Base-by-base conservation (phyloP, 768 basidiomycete species). In the Candolleomyces eurysporus region DNA sequence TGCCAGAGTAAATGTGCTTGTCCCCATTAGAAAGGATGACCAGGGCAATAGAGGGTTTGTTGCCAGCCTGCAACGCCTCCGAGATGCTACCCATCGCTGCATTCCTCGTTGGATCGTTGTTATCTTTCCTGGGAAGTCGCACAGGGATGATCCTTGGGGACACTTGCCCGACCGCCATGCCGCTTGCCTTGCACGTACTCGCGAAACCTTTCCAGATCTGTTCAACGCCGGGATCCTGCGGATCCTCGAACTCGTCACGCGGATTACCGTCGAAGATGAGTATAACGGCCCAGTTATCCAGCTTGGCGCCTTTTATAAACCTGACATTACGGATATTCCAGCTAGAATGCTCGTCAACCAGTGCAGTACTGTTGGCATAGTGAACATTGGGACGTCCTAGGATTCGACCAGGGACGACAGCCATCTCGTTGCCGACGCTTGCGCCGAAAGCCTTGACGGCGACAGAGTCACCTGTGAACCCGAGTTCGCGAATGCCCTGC, bases 321-420 rank as follows among this genome's bases (percentile, higher is more conserved):
- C 81, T 84, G 66, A 89, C 80, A 48, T 81, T 78, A 51, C 82
- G 82, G 60, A 93, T 75, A 63, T 93, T 94, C 92, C 92, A 94
- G 65, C 84, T 84, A 0, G 89, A 92, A n/a, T 84, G 81, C 32
- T 78, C 82, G 59, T 91, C 84, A 17, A 81, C 70, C 54, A 54
- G 70, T 58, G 71, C 78, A 48, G 58, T 75, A 68, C 68, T 78
- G 66, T 56, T 62, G 55, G 84, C 86, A 64, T 94, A 94, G 52
- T 76, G 78, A 65, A 93, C 75, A 4, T 67, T 71, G 0, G 92
- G 92, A 1, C 84, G 68, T 0, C 81, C 77, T 2, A 94, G 82
- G 48, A 89, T 82, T 42, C 92, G 84, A 5, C 79, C 88, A 3
- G 91, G 92, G 7, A 91, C 78, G 19, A 86, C 79, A 0, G 86